phyloP scores from a whole-genome alignment of 257 asterid species.

The Solanum bukasovii region DNA sequence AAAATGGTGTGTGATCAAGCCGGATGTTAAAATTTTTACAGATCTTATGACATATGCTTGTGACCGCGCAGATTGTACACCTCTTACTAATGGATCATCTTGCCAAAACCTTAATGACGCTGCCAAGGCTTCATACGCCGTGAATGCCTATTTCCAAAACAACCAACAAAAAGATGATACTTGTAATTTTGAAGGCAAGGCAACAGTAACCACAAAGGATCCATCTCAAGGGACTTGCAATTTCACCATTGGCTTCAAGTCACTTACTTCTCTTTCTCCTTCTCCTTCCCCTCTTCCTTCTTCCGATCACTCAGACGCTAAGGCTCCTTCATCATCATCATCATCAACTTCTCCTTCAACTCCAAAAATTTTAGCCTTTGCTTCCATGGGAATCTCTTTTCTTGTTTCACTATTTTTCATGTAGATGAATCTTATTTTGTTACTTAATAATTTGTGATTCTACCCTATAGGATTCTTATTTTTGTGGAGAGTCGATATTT shows the following conservation, averaged over 20 bases:
- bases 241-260: conserved; percentile 4
- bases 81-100: conserved; percentile 11
- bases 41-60: conserved; percentile 11
- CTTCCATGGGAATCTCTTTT: background rate
- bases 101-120: conserved; percentile 1
- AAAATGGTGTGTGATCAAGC: conserved; percentile 16
- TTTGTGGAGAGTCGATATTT: background rate
- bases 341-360: background rate
- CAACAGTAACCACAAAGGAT: conserved; percentile 1
- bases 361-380: background rate
- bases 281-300: background rate
- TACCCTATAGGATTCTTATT: background rate
- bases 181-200: conserved; percentile 14
- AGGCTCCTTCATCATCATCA: background rate
- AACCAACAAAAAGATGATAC: background rate
- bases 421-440: background rate
- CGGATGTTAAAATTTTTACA: conserved; percentile 6
- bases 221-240: conserved; percentile 6
- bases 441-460: background rate
- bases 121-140: conserved; percentile 16
- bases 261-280: background rate
- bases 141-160: conserved; percentile 17
- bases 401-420: background rate
- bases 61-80: conserved; percentile 19
- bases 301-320: background rate